Evolutionary conservation across 2,329 filamentous ascomycete species (phyloP), one percentile per base, ranked within the genome.

Genomic region (Ustulina deusta): DNA sequence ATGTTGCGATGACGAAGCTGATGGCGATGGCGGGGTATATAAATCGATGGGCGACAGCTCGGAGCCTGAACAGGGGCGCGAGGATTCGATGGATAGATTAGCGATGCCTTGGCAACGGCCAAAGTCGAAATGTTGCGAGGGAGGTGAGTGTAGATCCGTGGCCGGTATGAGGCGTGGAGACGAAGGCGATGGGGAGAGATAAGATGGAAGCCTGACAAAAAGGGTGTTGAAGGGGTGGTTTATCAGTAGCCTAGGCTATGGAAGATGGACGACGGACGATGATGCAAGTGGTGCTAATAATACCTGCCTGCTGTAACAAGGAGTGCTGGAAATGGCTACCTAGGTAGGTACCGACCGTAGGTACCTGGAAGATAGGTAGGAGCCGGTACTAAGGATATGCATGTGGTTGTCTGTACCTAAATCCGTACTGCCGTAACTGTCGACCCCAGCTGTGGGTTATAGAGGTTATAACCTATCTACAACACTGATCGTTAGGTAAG

Each of bases 21-120:
- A 57, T 46, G 42, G 52, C 55, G 64, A 70, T 68, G 69, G 71
- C 65, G 58, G 54, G 73, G 72, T 73, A 73, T 74, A 72, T 62
- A 62, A 61, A 69, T 61, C 63, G 68, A 68, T 60, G 57, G 66
- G 52, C 36, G 40, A 51, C 20, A 56, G 51, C 55, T 64, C 49
- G 57, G 57, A 64, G 66, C 22, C 55, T 61, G 44, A 48, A 46
- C 20, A 10, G 42, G 49, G 40, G 38, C 60, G 51, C 32, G 48
- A 48, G 25, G 52, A 62, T 46, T 32, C 15, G 49, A 29, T 29
- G 25, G 9, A 25, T 2, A 34, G 38, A 56, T 42, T 25, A 59
- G 57, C 42, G 61, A 40, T 48, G 61, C 44, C 51, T 55, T 20
- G 20, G 42, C 44, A 55, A 42, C 20, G 42, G 61, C 25, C 38